Percentiles rank a stretch among this genome's conserved stretches.
Conservation (phyloP, 2,329 filamentous ascomycete genomes). For the Orbilia oligospora region DNA sequence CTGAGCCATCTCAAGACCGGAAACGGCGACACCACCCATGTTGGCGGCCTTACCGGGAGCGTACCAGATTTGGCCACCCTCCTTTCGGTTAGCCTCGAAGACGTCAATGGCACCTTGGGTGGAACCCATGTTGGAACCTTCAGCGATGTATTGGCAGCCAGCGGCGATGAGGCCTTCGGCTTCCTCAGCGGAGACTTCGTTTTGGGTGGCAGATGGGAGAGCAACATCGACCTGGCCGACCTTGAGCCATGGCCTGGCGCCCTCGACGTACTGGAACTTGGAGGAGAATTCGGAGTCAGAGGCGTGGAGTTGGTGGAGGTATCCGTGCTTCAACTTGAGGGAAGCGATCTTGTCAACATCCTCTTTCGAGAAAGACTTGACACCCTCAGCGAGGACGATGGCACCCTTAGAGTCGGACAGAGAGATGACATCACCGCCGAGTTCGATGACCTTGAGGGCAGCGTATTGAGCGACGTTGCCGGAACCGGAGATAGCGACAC, state of each 20-base stretch:
- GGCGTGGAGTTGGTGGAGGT: constrained; percentile 79
- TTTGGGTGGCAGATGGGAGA: constrained; percentile 94
- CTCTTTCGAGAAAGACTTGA: constrained; percentile 81
- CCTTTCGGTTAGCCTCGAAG: constrained; percentile 85
- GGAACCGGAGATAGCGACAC: constrained; percentile 93
- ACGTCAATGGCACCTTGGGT: constrained; percentile 94
- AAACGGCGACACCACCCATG: constrained; percentile 96
- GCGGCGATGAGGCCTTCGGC: constrained; percentile 82
- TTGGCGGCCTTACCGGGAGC: constrained; percentile 97
- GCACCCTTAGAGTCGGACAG: constrained; percentile 92
- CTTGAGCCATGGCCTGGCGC: constrained; percentile 91
- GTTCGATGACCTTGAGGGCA: constrained; percentile 94
- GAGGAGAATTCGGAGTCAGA: constrained; percentile 72
- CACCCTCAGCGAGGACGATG: constrained; percentile 78
- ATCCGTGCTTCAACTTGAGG: constrained; percentile 88
- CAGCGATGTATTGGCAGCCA: constrained; percentile 88
- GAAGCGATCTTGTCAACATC: constrained; percentile 83
- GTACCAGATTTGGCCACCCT: constrained; percentile 83
- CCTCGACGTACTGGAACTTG: constrained; percentile 87
- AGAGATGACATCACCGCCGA: constrained; percentile 91
- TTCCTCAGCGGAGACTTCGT: constrained; percentile 94
- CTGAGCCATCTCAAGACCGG: constrained; percentile 98
- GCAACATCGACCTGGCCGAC: constrained; percentile 91
- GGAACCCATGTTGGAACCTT: constrained; percentile 99
- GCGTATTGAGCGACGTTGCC: constrained; percentile 99